Evolutionary conservation across 768 basidiomycete genomes (phyloP).

Genomic region (Boletus fagicola): DNA sequence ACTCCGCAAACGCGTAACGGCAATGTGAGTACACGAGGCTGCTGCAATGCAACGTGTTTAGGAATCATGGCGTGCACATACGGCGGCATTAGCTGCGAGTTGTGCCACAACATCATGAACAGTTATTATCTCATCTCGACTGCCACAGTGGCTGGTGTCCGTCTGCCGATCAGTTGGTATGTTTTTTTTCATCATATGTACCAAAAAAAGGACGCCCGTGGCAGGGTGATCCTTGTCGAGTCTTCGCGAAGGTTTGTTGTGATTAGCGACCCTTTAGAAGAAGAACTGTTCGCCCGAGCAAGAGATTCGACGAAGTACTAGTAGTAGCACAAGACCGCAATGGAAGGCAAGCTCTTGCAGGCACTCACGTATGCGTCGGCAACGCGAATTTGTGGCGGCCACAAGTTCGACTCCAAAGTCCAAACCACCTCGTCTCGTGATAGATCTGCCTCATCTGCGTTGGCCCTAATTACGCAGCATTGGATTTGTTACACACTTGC

Average conservation of each 20-base stretch:
- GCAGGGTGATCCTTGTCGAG: no score
- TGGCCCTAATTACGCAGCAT: background rate
- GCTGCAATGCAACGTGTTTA: conserved; percentile 19
- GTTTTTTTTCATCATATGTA: conserved; percentile 6
- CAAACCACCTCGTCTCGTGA: background rate
- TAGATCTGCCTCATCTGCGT: no score
- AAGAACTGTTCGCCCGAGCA: background rate
- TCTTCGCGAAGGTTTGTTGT: background rate
- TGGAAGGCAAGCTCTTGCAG: background rate
- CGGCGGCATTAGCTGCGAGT: conserved; percentile 15
- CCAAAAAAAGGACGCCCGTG: background rate
- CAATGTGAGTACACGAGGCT: conserved; percentile 25
- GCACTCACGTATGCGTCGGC: background rate
- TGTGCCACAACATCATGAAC: conserved; percentile 4
- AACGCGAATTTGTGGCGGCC: background rate
- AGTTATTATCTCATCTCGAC: conserved; percentile 19
- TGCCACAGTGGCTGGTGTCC: background rate
- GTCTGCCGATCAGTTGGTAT: conserved; percentile 1
- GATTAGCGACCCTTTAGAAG: background rate
- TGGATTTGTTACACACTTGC: background rate
- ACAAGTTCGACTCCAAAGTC: background rate
- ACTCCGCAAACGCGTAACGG: conserved; percentile 24
- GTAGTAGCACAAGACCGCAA: background rate
- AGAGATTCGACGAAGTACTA: background rate
- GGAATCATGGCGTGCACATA: conserved; percentile 10